Base-by-base conservation (phyloP, 345 rosid species). In the Moricandia moricandioides region DNA sequence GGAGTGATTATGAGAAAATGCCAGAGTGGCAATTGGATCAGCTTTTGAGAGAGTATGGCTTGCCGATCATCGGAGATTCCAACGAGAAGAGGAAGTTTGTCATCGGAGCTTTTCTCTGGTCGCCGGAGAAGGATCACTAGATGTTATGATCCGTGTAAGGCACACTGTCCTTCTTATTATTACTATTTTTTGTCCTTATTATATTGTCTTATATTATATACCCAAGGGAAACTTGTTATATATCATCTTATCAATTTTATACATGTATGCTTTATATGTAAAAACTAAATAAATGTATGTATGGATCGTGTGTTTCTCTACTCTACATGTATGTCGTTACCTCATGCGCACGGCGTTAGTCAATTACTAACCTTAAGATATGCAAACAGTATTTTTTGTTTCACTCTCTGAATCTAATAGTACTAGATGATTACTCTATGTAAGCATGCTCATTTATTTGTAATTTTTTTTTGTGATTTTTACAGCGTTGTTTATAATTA, bases 71-170 rank as follows among this genome's bases (percentile, higher is more conserved):
- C 10, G 86, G 91, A 27, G 85, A 78, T 52, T 77, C 77, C 51
- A 47, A 79, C 3, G 74, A 86, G 70, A 87, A 89, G 82, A 78
- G 85, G 27, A 81, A 78, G 27, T 87, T 84, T 24, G 90, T 82
- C 49, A 85, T 85, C 83, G 95, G 89, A 62, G 90, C 92, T 58
- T 89, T 89, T 62, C 85, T 86, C 30, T 89, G 90, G 92, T 72
- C 90, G 55, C 0, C 65, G 58, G 64, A 76, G 57, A 54, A 69
- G 1, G 45, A 75, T 11, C 55, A 47, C 14, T 60, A 75, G 73
- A 27, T 57, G 62, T 27, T 27, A 27, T 57, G 16, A 57, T 27
- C 62, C 34, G 4, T 26, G 34, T 56, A 26, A 26, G 4, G 1
- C 14, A 27, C 16, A 24, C 12, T 55, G 60, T 11, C 60, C 31